Evolutionary conservation across 805 yeast species (phyloP), one percentile per base, ranked within the genome.

Genomic region (Jamesozyma piceae): DNA sequence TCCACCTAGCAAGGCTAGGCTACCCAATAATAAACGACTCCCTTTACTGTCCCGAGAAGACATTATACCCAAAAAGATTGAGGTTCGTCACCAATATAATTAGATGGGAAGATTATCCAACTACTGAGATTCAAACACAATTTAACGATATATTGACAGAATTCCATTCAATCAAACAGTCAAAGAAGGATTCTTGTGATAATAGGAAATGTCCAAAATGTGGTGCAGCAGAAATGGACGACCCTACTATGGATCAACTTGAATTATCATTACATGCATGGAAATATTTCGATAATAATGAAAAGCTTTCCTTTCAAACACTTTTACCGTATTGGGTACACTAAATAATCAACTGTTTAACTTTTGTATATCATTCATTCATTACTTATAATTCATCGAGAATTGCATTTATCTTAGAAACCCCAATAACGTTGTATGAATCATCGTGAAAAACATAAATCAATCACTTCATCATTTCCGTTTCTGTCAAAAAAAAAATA

Each of bases 21-120:
- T 74, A 68, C 53, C 95, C 97, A 0, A 90, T 90, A 21, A 82
- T 80, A 3, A 87, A 92, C 54, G 98, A 90, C 60, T 95, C 95
- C 0, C 72, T 89, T 4, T 90, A 62, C 44, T 54, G 54, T 41
- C 29, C 48, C 2, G 44, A 40, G 2, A 46, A 41, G 9, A 45
- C 60, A 1, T 47, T 44, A 38, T 60, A 54, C 31, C 60, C 59
- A 1, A 18, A 37, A 20, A 50, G 62, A 14, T 40, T 58, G 0
- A 40, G 47, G 13, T 61, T 62, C 42, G 47, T 60, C 3, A 22
- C 48, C 5, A 46, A 51, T 1, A 31, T 49, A 13, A 37, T 38
- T 3, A 41, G 45, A 19, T 53, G 63, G 59, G 51, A 49, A 26
- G 39, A 29, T 9, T 42, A 44, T 5, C 41, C 26, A n/a, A 24